Evolutionary conservation across 768 basidiomycete genomes (phyloP).

Genomic region (Tulasnella sp.): DNA sequence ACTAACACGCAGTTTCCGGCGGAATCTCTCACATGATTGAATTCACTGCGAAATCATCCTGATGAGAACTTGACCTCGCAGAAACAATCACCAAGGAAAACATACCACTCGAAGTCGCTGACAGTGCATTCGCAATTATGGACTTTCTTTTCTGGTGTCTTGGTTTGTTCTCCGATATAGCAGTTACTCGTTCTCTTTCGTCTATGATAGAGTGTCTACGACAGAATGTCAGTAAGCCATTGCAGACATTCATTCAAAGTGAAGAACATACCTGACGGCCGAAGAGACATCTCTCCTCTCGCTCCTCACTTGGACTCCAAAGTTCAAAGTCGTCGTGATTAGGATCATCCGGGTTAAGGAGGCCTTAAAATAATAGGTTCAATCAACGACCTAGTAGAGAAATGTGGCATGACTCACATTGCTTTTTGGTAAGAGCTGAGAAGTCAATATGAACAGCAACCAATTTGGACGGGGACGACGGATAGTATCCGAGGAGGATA

Average conservation of each 20-base stretch:
- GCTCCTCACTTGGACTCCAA: conserved; percentile 87
- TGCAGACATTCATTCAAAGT: neutral
- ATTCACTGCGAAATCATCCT: conserved; percentile 50
- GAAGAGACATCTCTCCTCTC: conserved; percentile 81
- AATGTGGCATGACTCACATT: conserved; percentile 44
- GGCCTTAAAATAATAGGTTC: conserved; percentile 36
- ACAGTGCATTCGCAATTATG: conserved; percentile 58
- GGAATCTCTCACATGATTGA: conserved; percentile 65
- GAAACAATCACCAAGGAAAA: neutral
- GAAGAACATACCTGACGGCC: conserved; percentile 57
- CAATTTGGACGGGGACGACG: conserved; percentile 33
- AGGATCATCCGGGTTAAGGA: conserved; percentile 54
- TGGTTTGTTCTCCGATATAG: conserved; percentile 55
- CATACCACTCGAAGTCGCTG: conserved; percentile 90
- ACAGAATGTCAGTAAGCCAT: neutral
- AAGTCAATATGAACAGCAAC: conserved; percentile 86
- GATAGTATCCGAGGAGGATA: conserved; percentile 60
- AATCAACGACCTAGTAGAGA: conserved; percentile 13
- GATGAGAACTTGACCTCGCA: neutral
- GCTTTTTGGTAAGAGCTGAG: conserved; percentile 50
- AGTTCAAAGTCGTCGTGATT: conserved; percentile 87
- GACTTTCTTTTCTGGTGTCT: conserved; percentile 44
- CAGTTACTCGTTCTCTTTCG: conserved; percentile 69
- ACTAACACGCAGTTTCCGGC: conserved; percentile 67
- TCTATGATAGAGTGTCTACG: conserved; percentile 81